phyloP scores from a whole-genome alignment of 305 asterid genomes.

The Fraxinus paxiana region DNA sequence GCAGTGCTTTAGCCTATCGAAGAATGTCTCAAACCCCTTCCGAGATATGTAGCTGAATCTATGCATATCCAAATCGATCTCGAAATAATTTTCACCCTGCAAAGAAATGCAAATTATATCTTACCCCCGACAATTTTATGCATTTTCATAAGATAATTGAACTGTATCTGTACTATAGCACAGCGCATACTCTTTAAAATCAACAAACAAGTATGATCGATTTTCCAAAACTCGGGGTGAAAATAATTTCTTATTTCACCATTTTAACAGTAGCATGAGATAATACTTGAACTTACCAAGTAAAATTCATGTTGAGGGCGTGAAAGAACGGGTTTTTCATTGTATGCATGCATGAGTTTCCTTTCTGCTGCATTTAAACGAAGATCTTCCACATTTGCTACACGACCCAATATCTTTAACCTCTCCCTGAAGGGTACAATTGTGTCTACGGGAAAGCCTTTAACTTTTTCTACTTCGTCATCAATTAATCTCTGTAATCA shows the following conservation, averaged over 20 bases:
- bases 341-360: constrained; percentile 48
- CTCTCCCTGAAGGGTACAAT: constrained; percentile 42
- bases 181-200: neutral
- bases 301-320: constrained; percentile 54
- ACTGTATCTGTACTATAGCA: neutral
- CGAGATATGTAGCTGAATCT: constrained; percentile 58
- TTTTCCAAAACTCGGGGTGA: neutral
- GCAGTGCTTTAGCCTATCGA: constrained; percentile 41
- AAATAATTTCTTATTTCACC: neutral
- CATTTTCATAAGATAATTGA: neutral
- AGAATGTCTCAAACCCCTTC: constrained; percentile 54
- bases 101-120: neutral
- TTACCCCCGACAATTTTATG: neutral
- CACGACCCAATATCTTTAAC: constrained; percentile 54
- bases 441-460: constrained; percentile 41
- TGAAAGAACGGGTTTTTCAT: constrained; percentile 57
- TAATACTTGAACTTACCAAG: constrained; percentile 23
- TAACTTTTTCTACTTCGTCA: constrained; percentile 41
- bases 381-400: constrained; percentile 49
- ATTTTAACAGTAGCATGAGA: neutral
- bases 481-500: constrained; percentile 38
- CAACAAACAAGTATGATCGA: neutral
- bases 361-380: constrained; percentile 44
- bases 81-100: constrained; percentile 52
- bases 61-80: constrained; percentile 52